Evolutionary conservation across 2,329 filamentous ascomycete genomes (phyloP).

Genomic region (Colletotrichum tanaceti): DNA sequence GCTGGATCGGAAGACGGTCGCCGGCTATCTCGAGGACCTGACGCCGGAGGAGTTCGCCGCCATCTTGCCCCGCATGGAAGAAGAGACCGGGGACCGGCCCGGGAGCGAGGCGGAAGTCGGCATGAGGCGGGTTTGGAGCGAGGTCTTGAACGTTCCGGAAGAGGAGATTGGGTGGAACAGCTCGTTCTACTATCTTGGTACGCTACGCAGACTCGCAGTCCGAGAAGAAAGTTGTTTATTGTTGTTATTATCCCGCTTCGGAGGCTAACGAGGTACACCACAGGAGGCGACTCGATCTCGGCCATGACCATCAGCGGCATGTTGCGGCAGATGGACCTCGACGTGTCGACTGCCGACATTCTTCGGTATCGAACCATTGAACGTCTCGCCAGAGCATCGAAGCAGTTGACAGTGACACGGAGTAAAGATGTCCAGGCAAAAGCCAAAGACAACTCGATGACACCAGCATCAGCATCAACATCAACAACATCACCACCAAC

Average conservation of each 20-base stretch:
- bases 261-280: background rate
- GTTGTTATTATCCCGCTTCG: too few species aligned
- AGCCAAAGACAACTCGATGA: background rate
- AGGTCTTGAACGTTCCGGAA: slow-evolving; percentile 10
- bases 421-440: too few species aligned
- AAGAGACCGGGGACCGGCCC: background rate
- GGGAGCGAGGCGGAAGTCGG: slow-evolving; percentile 4
- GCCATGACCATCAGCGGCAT: slow-evolving; percentile 33
- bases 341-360: slow-evolving; percentile 13
- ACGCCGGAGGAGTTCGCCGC: slow-evolving; percentile 1
- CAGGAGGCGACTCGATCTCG: slow-evolving; percentile 30
- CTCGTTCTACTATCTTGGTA: slow-evolving; percentile 30
- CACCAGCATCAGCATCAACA: background rate
- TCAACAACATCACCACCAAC: background rate
- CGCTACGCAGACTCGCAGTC: too few species aligned
- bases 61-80: slow-evolving; percentile 1
- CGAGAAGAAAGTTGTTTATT: too few species aligned
- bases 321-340: background rate
- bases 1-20: slow-evolving; percentile 58
- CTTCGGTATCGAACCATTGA: slow-evolving; percentile 16
- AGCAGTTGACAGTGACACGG: background rate
- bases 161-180: slow-evolving; percentile 20
- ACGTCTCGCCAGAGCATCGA: background rate
- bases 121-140: slow-evolving; percentile 14
- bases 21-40: slow-evolving; percentile 9